Conservation (phyloP, 768 basidiomycete species). For the Fomitopsis serialis region DNA sequence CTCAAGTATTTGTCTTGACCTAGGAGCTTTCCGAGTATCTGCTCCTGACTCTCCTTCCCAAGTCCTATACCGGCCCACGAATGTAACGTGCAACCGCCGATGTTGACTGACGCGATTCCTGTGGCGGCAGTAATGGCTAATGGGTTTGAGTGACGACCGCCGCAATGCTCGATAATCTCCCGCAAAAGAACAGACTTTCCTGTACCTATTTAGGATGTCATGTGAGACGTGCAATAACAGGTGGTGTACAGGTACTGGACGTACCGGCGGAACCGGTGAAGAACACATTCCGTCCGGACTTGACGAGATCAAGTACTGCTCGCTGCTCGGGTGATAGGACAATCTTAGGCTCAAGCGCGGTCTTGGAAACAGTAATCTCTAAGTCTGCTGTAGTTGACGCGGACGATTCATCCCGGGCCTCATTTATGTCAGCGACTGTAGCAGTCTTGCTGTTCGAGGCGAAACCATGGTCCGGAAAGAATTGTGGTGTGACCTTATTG, state of each 20-base stretch:
- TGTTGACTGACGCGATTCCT: slow-evolving; percentile 77
- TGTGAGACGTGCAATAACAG: background rate
- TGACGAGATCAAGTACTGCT: slow-evolving; percentile 45
- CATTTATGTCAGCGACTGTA: too few relatives aligned
- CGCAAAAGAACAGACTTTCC: slow-evolving; percentile 81
- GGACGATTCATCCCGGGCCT: too few relatives aligned
- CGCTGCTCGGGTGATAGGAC: slow-evolving; percentile 49
- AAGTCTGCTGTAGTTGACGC: background rate
- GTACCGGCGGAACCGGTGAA: slow-evolving; percentile 84
- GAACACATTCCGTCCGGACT: slow-evolving; percentile 62
- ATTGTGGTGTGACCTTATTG: too few relatives aligned
- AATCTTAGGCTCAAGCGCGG: background rate
- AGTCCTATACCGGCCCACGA: slow-evolving; percentile 81
- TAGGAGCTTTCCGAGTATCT: slow-evolving; percentile 49
- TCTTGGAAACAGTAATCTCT: background rate
- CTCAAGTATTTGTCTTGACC: slow-evolving; percentile 24
- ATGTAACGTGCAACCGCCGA: slow-evolving; percentile 77
- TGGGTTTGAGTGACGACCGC: slow-evolving; percentile 18
- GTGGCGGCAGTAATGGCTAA: slow-evolving; percentile 81
- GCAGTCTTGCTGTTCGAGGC: too few relatives aligned
- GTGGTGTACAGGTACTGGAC: background rate
- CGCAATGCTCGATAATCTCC: slow-evolving; percentile 57
- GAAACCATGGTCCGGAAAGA: too few relatives aligned
- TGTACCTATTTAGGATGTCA: slow-evolving; percentile 40
- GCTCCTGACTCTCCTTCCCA: slow-evolving; percentile 50